phyloP scores from a whole-genome alignment of 345 rosid species.

The Streptanthus diversifolius region DNA sequence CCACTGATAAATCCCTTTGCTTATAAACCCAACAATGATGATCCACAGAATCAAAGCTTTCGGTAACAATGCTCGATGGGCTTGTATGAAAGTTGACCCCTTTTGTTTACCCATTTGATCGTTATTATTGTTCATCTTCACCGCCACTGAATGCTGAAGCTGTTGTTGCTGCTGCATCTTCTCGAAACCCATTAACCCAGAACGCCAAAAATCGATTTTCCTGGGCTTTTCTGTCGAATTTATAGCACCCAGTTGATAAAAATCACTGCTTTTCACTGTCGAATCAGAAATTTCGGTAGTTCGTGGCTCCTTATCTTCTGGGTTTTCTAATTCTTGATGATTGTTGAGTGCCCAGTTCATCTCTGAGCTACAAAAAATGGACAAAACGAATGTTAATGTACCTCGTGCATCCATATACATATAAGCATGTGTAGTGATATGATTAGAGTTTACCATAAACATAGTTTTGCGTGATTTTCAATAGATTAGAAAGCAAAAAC shows the following conservation, averaged over 20 bases:
- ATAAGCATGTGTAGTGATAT: conserved; percentile 35
- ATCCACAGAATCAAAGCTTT: conserved; percentile 57
- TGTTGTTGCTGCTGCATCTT: conserved; percentile 52
- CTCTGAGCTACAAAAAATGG: conserved; percentile 40
- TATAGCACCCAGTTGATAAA: background rate
- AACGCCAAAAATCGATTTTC: conserved; percentile 28
- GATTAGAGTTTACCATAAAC: conserved; percentile 39
- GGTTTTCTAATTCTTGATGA: conserved; percentile 22
- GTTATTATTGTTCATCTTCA: conserved; percentile 40
- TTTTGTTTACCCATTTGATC: conserved; percentile 59
- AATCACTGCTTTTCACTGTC: conserved; percentile 12
- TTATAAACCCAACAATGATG: conserved; percentile 41
- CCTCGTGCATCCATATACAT: background rate
- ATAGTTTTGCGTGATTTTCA: conserved; percentile 47
- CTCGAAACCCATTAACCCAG: conserved; percentile 50
- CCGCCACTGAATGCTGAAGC: conserved; percentile 53
- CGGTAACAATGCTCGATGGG: conserved; percentile 66
- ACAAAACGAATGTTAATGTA: conserved; percentile 18
- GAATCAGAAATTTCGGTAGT: background rate
- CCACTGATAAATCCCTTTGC: conserved; percentile 45
- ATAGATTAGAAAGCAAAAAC: background rate
- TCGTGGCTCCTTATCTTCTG: conserved; percentile 17
- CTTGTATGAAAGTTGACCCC: conserved; percentile 63
- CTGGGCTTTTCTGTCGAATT: conserved; percentile 4
- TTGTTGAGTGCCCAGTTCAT: conserved; percentile 47